Conservation (phyloP, 2,329 filamentous ascomycete genomes). For the Albophoma yamanashiensis region DNA sequence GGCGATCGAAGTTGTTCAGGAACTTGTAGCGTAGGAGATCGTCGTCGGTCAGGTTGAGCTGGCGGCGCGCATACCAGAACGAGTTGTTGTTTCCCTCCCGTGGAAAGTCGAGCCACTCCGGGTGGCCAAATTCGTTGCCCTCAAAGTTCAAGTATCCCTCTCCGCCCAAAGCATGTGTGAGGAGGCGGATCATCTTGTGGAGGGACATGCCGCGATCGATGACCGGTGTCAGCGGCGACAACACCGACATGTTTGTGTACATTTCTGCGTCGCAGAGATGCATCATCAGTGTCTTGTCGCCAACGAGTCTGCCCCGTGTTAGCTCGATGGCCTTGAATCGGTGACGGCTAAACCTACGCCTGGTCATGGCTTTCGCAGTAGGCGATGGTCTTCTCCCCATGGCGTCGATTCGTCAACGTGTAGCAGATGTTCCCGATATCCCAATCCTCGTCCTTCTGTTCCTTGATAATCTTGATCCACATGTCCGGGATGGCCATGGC, state of each 20-base stretch:
- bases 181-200: conserved; percentile 94
- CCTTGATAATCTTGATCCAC: conserved; percentile 98
- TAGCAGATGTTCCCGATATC: conserved; percentile 76
- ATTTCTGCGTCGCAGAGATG: conserved; percentile 95
- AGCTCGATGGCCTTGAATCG: conserved; percentile 4
- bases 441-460: conserved; percentile 85
- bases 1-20: conserved; percentile 85
- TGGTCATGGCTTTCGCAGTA: conserved; percentile 97
- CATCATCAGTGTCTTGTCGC: conserved; percentile 96
- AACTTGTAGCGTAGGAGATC: conserved; percentile 75
- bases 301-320: conserved; percentile 58
- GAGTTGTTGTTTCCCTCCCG: conserved; percentile 86
- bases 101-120: conserved; percentile 98
- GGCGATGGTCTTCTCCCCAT: conserved; percentile 96
- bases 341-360: conserved; percentile 53
- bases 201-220: conserved; percentile 87
- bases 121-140: conserved; percentile 97
- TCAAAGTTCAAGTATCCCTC: conserved; percentile 98
- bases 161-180: conserved; percentile 84
- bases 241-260: conserved; percentile 92
- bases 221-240: conserved; percentile 73
- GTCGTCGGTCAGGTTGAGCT: conserved; percentile 89
- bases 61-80: conserved; percentile 88
- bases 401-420: conserved; percentile 83
- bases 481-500: conserved; percentile 98